phyloP scores from a whole-genome alignment of 805 yeast species.

The Candida patagonica region DNA sequence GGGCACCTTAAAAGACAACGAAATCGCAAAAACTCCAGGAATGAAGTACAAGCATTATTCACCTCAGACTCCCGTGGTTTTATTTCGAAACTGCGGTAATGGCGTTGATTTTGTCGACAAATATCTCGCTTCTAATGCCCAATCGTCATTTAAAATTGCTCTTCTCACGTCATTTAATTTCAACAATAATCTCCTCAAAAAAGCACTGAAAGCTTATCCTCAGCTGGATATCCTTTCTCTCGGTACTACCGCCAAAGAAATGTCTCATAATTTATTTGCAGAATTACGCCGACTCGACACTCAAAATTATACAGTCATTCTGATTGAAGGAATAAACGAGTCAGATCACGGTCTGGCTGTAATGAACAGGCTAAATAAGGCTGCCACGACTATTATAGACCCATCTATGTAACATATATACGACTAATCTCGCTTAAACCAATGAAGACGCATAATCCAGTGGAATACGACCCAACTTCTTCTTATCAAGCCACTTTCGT shows the following conservation, averaged over 20 bases:
- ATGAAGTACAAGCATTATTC: constrained; percentile 97
- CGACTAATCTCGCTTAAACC: not conserved
- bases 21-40: constrained; percentile 84
- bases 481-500: constrained; percentile 43
- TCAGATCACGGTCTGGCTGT: constrained; percentile 82
- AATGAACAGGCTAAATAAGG: constrained; percentile 83
- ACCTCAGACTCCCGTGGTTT: constrained; percentile 73
- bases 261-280: constrained; percentile 69
- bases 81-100: constrained; percentile 47
- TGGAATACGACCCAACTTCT: constrained; percentile 10
- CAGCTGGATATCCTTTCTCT: constrained; percentile 21
- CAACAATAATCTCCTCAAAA: not conserved
- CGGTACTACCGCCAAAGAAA: constrained; percentile 45
- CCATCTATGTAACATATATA: not conserved
- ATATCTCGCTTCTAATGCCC: constrained; percentile 1
- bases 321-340: constrained; percentile 78
- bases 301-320: constrained; percentile 50
- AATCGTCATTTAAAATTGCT: constrained; percentile 6
- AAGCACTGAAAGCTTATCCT: not conserved
- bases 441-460: not conserved
- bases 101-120: constrained; percentile 11
- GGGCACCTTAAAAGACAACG: constrained; percentile 41
- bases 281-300: constrained; percentile 70
- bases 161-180: constrained; percentile 5
- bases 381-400: constrained; percentile 48